Evolutionary conservation across 2,329 filamentous ascomycete species (phyloP), one percentile per base, ranked within the genome.

Genomic region (Phyllosticta citriasiana): DNA sequence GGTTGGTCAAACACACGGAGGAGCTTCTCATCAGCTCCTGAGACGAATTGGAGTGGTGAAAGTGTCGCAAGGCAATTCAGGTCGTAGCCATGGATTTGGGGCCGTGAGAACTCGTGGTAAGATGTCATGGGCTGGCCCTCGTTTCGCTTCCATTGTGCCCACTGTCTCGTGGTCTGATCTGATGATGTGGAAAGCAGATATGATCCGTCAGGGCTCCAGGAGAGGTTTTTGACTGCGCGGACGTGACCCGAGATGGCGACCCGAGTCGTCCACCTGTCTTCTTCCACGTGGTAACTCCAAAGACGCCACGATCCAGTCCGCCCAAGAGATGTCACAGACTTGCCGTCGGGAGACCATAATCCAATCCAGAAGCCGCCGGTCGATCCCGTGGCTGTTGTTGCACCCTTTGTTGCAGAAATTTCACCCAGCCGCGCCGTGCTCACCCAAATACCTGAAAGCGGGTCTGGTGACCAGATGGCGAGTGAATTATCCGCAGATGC

Each of bases 51-150:
- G 7, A 84, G 81, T 7, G 82, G 74, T 7, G 84, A 86, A 4
- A 97, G 79, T 0, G 86, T 83, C 69, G 91, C 88, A 65, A 97
- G 86, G 73, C 94, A 97, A 78, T 97, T 99, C 60, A 99, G 82
- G 72, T 99, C 93, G 73, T 99, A 99, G 47, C 94, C 94, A 72
- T 99, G 94, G 65, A 99, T 99, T 72, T 99, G 94, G 3, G 94
- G 94, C 57, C 94, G 82, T 0, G 92, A 88, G 79, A 97, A 91
- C 73, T 99, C 94, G 74, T 97, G 93, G 94, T 94, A 99, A 10
- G 90, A 91, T 51, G 64, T 60, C 14, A 53, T 4, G 4, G 51
- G 24, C 12, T 67, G 69, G 2, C 70, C 67, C 2, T 73, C 74
- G 2, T 73, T 74, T 63, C 81, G 82, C 55, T 47, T 50, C 94